Evolutionary conservation across 2,329 filamentous ascomycete species (phyloP), one percentile per base, ranked within the genome.

Genomic region (Pseudogymnoascus sp.): DNA sequence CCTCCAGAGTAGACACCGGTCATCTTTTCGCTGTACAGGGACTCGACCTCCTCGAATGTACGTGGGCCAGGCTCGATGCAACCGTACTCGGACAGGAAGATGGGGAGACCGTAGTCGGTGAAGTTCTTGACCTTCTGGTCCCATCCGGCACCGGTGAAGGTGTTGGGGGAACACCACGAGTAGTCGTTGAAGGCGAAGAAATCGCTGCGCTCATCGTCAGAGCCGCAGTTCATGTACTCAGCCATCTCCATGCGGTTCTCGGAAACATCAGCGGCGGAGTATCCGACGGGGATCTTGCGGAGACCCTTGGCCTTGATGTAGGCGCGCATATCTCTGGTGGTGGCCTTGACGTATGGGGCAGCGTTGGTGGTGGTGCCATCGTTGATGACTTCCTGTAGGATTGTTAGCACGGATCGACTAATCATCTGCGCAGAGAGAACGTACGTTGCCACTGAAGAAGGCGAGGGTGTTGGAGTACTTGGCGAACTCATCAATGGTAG

Each of bases 181-280:
- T 99, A 99, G 78, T 97, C 96, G 82, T 99, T 99, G 87, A 97
- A 97, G 62, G 94, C 94, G 90, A 92, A 99, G 81, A 95, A 97
- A 77, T 99, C 94, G 67, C 97, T 96, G 64, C 88, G 75, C 71
- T 77, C 76, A 7, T 79, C 77, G 36, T 79, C 72, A 64, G 83
- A 75, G 63, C 92, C 90, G 73, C 94, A 99, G 82, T 96, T 92
- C 79, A 99, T 96, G 83, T 96, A 99, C 73, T 91, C 79, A 68
- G 91, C 90, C 71, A 97, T 85, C 70, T 91, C 80, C 66, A 81
- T 81, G 74, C 94, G 90, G 69, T 96, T 95, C 20, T 84, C 81
- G 39, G 85, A 82, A 75, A 97, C 92, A 69, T 97, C 94, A 76
- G 95, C 94, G 76, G 94, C 94, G 67, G 94, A 94, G 73, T 99